These are phyloP conservation scores for Metarhizium brunneum DNA, from an alignment of 2,329 filamentous ascomycete species.

Conservation along the genomic window DNA sequence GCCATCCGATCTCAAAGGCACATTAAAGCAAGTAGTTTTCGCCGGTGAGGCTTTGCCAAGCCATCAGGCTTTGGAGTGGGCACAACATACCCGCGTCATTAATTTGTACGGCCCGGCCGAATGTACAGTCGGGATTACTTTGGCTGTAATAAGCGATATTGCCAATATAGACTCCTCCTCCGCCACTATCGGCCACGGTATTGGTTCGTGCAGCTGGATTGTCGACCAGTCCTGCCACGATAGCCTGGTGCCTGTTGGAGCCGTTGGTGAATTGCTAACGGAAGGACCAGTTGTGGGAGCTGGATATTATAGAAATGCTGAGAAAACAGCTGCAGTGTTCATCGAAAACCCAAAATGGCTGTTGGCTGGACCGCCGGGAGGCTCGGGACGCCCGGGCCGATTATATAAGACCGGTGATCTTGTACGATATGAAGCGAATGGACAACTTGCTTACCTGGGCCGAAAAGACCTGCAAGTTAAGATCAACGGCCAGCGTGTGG, in stretches of 20 bases:
- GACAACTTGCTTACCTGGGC: slow-evolving; percentile 22
- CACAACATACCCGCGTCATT: slow-evolving; percentile 9
- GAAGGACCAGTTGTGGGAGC: slow-evolving; percentile 37
- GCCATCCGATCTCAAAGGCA: neutral
- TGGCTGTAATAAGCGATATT: neutral
- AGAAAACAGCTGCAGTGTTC: slow-evolving; percentile 21
- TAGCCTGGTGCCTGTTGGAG: slow-evolving; percentile 11
- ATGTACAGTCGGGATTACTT: slow-evolving; percentile 4
- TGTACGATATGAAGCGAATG: slow-evolving; percentile 10
- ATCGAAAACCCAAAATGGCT: slow-evolving; percentile 15
- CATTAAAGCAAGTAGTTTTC: slow-evolving; percentile 10
- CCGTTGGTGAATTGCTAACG: slow-evolving; percentile 25
- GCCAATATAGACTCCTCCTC: neutral
- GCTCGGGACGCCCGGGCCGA: slow-evolving; percentile 6
- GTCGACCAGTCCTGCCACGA: slow-evolving; percentile 12
- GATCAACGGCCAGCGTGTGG: slow-evolving; percentile 48
- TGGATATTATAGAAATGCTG: slow-evolving; percentile 35
- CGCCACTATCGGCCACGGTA: neutral
- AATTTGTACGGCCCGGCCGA: slow-evolving; percentile 16
- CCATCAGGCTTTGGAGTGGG: slow-evolving; percentile 4
- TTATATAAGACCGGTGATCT: slow-evolving; percentile 14
- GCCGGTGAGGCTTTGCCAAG: slow-evolving; percentile 9
- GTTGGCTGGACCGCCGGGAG: neutral
- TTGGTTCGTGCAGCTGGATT: slow-evolving; percentile 14
- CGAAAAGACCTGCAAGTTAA: slow-evolving; percentile 53